Evolutionary conservation across 176 grass and related monocot species (phyloP).

Genomic region (Oryza punctata): DNA sequence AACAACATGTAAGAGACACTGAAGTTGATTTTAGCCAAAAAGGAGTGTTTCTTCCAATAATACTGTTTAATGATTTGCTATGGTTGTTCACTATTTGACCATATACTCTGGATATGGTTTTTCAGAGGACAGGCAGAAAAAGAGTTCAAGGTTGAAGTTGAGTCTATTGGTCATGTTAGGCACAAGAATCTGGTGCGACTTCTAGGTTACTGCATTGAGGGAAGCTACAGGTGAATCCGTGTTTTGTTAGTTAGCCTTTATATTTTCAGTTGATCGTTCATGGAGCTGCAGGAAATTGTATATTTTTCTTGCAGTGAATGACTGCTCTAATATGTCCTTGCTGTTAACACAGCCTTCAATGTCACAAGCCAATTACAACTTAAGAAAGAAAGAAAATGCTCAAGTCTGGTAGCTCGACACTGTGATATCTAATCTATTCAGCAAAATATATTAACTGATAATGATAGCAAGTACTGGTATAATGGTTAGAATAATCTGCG

Average conservation of each 20-base stretch:
- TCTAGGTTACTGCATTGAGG: slow-evolving; percentile 66
- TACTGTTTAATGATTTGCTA: not conserved
- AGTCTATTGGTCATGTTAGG: slow-evolving; percentile 77
- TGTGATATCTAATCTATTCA: not conserved
- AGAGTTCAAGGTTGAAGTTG: slow-evolving; percentile 76
- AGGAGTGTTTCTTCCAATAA: not conserved
- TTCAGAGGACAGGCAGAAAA: slow-evolving; percentile 76
- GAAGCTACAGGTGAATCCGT: slow-evolving; percentile 56
- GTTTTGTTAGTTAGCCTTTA: slow-evolving; percentile 6
- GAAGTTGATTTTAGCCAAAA: not conserved
- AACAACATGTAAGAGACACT: slow-evolving; percentile 64
- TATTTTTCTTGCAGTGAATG: not conserved
- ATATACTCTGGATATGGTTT: slow-evolving; percentile 18
- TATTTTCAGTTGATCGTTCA: not conserved
- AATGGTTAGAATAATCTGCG: not conserved
- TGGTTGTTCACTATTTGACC: slow-evolving; percentile 10
- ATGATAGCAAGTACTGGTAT: not conserved
- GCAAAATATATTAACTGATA: not conserved
- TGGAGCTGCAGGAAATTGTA: not conserved
- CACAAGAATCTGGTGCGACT: slow-evolving; percentile 79
- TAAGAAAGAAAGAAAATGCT: not conserved
- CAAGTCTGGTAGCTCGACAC: not conserved
- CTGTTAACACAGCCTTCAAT: not conserved
- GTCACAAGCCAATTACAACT: not conserved
- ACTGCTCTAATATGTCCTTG: not conserved